These are phyloP conservation scores for Protostelium mycophagum DNA, from an alignment of 78 protist species.

Conservation along the genomic window DNA sequence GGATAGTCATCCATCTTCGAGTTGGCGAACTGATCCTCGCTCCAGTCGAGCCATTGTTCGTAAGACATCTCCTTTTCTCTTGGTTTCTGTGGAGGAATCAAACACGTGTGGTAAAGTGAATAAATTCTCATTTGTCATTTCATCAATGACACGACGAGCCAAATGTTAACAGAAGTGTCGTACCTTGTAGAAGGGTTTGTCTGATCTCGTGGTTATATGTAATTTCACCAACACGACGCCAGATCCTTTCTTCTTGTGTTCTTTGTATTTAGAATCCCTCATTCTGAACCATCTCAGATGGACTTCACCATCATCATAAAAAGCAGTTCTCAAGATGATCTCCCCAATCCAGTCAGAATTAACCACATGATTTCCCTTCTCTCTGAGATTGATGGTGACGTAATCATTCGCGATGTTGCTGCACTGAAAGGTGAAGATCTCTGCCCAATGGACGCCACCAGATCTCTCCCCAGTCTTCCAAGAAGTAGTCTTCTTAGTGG, in stretches of 20 bases:
- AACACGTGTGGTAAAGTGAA: no score
- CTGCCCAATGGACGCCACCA: background rate
- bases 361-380: background rate
- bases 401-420: background rate
- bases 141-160: no score
- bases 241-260: background rate
- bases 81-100: no score
- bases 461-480: background rate
- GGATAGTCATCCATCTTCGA: no score
- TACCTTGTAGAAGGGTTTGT: background rate
- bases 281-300: background rate
- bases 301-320: background rate
- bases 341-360: background rate
- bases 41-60: background rate
- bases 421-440: background rate
- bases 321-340: background rate
- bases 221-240: background rate
- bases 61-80: background rate
- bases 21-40: no score
- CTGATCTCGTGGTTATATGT: background rate
- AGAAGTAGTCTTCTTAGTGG: background rate
- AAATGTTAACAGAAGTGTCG: no score
- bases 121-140: no score
- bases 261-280: background rate
- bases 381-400: background rate